These are phyloP conservation scores for Peronospora destructor DNA, from an alignment of 352 stramenopile species.

Conservation along the genomic window DNA sequence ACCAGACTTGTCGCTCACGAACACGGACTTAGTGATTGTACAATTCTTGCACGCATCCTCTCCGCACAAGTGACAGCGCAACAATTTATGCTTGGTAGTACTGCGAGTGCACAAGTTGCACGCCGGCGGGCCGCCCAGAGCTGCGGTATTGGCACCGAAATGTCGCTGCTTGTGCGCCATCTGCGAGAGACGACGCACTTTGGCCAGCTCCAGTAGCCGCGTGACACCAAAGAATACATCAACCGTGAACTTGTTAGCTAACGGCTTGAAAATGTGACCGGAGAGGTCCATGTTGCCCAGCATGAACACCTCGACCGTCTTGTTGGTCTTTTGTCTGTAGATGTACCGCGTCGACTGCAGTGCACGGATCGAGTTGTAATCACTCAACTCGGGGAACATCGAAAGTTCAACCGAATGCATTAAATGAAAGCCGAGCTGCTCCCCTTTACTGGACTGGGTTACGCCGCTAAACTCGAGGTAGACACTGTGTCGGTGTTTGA, in stretches of 20 bases:
- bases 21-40: slow-evolving; percentile 37
- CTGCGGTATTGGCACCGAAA: slow-evolving; percentile 12
- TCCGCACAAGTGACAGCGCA: slow-evolving; percentile 43
- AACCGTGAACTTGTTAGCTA: slow-evolving; percentile 37
- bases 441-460: slow-evolving; percentile 31
- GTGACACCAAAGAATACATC: slow-evolving; percentile 44
- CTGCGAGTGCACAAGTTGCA: slow-evolving; percentile 37
- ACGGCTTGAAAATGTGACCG: slow-evolving; percentile 32
- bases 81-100: slow-evolving; percentile 29
- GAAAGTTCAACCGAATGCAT: slow-evolving; percentile 63
- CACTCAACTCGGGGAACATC: slow-evolving; percentile 40
- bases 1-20: slow-evolving; percentile 32
- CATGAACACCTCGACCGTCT: slow-evolving; percentile 58
- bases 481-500: slow-evolving; percentile 51
- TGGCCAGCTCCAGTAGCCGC: slow-evolving; percentile 39
- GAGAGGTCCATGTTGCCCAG: slow-evolving; percentile 44
- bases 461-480: slow-evolving; percentile 55
- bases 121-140: slow-evolving; percentile 13
- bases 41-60: slow-evolving; percentile 44
- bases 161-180: slow-evolving; percentile 38
- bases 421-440: slow-evolving; percentile 58
- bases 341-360: slow-evolving; percentile 48
- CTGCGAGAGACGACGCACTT: slow-evolving; percentile 48
- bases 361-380: slow-evolving; percentile 49
- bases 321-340: slow-evolving; percentile 46